These are phyloP conservation scores for Starmera pachycereana DNA, from an alignment of 805 yeast species.

Conservation along the genomic window DNA sequence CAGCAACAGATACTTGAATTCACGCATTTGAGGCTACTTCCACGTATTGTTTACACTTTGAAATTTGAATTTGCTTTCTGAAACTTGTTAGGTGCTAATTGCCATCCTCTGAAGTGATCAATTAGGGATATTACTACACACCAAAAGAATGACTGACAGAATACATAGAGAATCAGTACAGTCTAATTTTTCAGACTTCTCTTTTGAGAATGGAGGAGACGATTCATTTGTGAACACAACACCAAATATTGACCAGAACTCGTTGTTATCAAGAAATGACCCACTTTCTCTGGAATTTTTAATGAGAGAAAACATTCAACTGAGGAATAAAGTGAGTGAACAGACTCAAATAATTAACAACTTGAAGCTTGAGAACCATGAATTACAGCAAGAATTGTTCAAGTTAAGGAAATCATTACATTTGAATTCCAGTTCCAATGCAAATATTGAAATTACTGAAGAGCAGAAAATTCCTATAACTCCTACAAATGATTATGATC, in stretches of 20 bases:
- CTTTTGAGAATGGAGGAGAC: constrained; percentile 2
- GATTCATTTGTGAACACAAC: neutral
- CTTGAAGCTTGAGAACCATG: constrained; percentile 8
- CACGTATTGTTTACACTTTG: too few species aligned
- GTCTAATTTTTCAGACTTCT: constrained; percentile 3
- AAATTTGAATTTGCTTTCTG: too few species aligned
- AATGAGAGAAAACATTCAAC: constrained; percentile 7
- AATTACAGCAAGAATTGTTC: constrained; percentile 3
- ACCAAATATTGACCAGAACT: neutral
- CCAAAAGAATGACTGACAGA: neutral
- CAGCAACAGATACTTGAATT: too few species aligned
- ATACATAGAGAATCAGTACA: constrained; percentile 1
- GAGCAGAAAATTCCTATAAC: neutral
- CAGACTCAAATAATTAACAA: constrained; percentile 8
- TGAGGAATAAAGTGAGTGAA: constrained; percentile 9
- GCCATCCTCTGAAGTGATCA: too few species aligned
- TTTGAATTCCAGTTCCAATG: neutral
- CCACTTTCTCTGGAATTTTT: constrained; percentile 5
- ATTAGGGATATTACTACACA: too few species aligned
- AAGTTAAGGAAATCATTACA: neutral
- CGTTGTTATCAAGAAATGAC: constrained; percentile 4
- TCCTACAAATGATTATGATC: neutral
- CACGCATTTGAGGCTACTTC: too few species aligned
- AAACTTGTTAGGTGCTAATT: too few species aligned
- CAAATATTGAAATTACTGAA: neutral